Base-by-base conservation (phyloP, 2,329 filamentous ascomycete species). In the Aspergillus brasiliensis region DNA sequence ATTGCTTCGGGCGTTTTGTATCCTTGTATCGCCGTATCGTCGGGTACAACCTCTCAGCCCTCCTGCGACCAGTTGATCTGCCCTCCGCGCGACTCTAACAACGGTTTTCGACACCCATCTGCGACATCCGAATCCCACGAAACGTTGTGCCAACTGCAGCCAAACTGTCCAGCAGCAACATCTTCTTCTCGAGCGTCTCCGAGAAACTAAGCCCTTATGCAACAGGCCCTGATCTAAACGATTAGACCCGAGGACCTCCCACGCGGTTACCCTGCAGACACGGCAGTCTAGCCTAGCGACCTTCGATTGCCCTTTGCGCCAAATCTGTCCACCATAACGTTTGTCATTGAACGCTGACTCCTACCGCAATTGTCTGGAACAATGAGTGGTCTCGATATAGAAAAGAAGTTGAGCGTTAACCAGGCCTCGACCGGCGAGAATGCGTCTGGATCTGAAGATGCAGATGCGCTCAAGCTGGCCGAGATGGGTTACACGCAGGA, bases 401-500 rank as follows among this genome's bases (percentile, higher is more conserved):
- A 65, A 46, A 66, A 66, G 53, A 65, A 63, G 59, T 51, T 58
- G 38, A 66, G 59, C 62, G 57, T 64, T 31, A 63, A 59, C 17
- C 63, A 53, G 44, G 59, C 52, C 10, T 56, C 42, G 3, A 56
- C 52, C 8, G 59, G 59, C 53, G 62, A 59, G 21, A 62, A 55
- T 48, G 51, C 52, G n/a, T 65, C 61, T 19, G 59, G 59, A 25
- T 51, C 55, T 13, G 60, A 61, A 5, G 70, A 75, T 63, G 64
- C 69, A 15, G 79, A 81, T 65, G 78, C 77, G n/a, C 61, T 76
- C 40, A 80, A 78, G 65, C 69, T 82, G 28, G 78, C 78, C 2
- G 66, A 68, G 57, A 81, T 83, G 79, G 81, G 81, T 17, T 82
- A 82, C 63, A 74, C 71, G 2, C 81, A 82, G 63, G 78, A 81